These are phyloP conservation scores for Trypanosomatidae sp. DNA, from an alignment of 208 protist genomes.

Conservation along the genomic window DNA sequence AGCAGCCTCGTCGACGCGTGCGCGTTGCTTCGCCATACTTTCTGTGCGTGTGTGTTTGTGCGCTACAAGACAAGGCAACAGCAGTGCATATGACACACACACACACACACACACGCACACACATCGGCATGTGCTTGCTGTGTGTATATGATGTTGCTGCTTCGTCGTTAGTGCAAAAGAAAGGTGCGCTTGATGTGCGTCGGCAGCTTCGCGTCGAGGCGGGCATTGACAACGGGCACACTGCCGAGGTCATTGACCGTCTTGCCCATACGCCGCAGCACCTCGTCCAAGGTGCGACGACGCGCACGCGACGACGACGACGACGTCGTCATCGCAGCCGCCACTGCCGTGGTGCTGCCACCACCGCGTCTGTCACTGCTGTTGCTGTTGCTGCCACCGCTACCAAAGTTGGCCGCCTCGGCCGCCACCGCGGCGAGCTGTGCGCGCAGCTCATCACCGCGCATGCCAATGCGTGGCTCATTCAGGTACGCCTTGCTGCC, in stretches of 20 bases:
- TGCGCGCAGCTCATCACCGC: slow-evolving; percentile 78
- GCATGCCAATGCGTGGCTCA: slow-evolving; percentile 84
- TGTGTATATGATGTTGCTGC: not conserved
- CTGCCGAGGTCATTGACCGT: slow-evolving; percentile 67
- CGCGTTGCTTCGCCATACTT: not conserved
- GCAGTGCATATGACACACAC: not conserved
- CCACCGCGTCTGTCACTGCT: no score
- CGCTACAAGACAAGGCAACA: not conserved
- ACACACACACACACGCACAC: not conserved
- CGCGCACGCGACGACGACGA: slow-evolving; percentile 17
- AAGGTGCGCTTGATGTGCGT: slow-evolving; percentile 82
- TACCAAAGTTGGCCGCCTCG: no score
- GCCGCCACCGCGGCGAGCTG: slow-evolving; percentile 42
- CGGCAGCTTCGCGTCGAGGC: slow-evolving; percentile 74
- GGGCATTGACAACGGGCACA: slow-evolving; percentile 68
- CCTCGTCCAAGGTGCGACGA: slow-evolving; percentile 79
- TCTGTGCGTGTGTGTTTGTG: no score
- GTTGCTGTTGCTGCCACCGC: no score
- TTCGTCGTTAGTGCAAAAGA: slow-evolving; percentile 45
- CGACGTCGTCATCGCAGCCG: not conserved
- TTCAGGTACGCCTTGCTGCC: slow-evolving; percentile 82
- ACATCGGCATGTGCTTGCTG: not conserved
- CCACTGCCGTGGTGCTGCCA: not conserved
- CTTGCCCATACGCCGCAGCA: slow-evolving; percentile 70
- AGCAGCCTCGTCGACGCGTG: not conserved